Evolutionary conservation across 2,329 filamentous ascomycete genomes (phyloP).

Genomic region (Xylaria sp.): DNA sequence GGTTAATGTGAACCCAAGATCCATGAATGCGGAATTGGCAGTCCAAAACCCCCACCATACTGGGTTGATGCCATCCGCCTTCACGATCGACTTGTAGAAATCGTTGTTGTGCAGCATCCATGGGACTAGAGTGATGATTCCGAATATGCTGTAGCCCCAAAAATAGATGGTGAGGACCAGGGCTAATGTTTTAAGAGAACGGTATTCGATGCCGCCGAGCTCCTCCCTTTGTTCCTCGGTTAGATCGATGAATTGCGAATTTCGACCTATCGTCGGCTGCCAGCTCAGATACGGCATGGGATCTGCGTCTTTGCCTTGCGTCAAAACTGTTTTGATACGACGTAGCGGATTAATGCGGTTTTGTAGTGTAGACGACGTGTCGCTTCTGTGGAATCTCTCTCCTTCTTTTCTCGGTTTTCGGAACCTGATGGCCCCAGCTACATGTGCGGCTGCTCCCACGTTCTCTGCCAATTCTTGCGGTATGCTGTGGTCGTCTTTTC

Average conservation of each 20-base stretch:
- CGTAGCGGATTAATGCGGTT: conserved; percentile 55
- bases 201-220: conserved; percentile 94
- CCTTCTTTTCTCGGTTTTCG: conserved; percentile 56
- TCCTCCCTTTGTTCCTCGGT: conserved; percentile 93
- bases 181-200: conserved; percentile 86
- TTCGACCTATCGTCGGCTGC: conserved; percentile 90
- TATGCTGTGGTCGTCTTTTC: conserved; percentile 43
- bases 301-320: conserved; percentile 63
- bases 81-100: conserved; percentile 73
- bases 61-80: conserved; percentile 67
- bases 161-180: conserved; percentile 83
- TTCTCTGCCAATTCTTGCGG: conserved; percentile 55
- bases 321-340: conserved; percentile 64
- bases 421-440: conserved; percentile 55
- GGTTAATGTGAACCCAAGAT: conserved; percentile 92
- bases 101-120: conserved; percentile 77
- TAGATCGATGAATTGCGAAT: conserved; percentile 90
- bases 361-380: conserved; percentile 40
- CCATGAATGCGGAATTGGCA: conserved; percentile 87
- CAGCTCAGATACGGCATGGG: conserved; percentile 90
- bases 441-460: conserved; percentile 54
- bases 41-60: conserved; percentile 96
- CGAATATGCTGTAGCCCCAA: conserved; percentile 82
- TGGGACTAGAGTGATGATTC: conserved; percentile 76
- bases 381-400: conserved; percentile 52